Conservation (phyloP, 164 flowering plant genomes). For the Stephania yunnanensis region DNA sequence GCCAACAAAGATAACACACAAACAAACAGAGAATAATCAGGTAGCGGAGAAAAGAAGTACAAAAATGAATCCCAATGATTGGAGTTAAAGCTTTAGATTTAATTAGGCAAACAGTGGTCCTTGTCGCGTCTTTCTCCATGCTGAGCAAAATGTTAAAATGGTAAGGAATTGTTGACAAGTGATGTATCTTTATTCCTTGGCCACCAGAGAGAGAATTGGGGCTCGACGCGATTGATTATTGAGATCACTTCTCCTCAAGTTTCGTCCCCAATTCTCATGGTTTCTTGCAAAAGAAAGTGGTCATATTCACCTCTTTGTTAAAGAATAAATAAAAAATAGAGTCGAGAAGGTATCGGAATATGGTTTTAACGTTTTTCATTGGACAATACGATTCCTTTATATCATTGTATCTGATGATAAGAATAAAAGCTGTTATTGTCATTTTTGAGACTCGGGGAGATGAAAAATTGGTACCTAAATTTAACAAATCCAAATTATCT, state of each 20-base stretch:
- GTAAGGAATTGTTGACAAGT: slow-evolving; percentile 18
- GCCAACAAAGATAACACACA: slow-evolving; percentile 11
- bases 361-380: slow-evolving; percentile 19
- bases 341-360: slow-evolving; percentile 48
- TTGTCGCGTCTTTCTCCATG: slow-evolving; percentile 18
- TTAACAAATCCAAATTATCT: no score
- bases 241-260: slow-evolving; percentile 3
- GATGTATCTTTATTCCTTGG: slow-evolving; percentile 36
- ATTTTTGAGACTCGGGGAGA: no score
- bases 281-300: slow-evolving; percentile 20
- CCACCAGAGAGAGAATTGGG: slow-evolving; percentile 17
- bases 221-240: slow-evolving; percentile 1
- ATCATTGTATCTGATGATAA: slow-evolving; percentile 42
- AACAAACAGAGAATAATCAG: slow-evolving; percentile 16
- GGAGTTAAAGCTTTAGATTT: slow-evolving; percentile 15
- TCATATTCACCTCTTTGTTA: slow-evolving; percentile 35
- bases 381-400: slow-evolving; percentile 29
- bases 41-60: slow-evolving; percentile 9
- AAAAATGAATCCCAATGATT: slow-evolving; percentile 17
- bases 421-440: slow-evolving; percentile 17
- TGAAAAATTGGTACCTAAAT: no score
- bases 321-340: slow-evolving; percentile 18
- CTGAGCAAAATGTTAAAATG: slow-evolving; percentile 19
- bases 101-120: slow-evolving; percentile 20
- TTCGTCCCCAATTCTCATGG: slow-evolving; percentile 7